These are phyloP conservation scores for Globisporangium sylvaticum DNA, from an alignment of 352 stramenopile species.

Conservation along the genomic window DNA sequence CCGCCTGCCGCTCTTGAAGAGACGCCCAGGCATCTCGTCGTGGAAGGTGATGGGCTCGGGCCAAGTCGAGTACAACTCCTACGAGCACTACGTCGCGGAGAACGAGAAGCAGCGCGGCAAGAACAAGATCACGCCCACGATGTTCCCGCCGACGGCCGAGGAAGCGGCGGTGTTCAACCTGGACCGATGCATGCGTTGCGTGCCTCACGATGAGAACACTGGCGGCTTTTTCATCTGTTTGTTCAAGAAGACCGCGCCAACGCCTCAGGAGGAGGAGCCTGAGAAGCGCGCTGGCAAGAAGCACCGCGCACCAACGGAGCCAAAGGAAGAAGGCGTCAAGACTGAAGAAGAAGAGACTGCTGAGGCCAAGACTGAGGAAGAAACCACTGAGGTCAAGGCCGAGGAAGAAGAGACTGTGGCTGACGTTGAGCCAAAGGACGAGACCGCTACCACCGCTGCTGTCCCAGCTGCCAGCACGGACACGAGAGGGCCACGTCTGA, in stretches of 20 bases:
- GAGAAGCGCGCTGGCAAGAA: conserved; percentile 18
- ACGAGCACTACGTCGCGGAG: conserved; percentile 56
- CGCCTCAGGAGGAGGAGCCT: conserved; percentile 28
- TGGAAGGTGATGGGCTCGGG: conserved; percentile 94
- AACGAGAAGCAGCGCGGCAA: conserved; percentile 63
- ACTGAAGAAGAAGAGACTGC: conserved; percentile 17
- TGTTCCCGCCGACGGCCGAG: conserved; percentile 87
- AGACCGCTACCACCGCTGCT: background rate
- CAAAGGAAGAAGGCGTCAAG: conserved; percentile 11
- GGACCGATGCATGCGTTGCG: conserved; percentile 94
- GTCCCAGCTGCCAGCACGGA: background rate
- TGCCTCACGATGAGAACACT: conserved; percentile 98
- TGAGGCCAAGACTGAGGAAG: conserved; percentile 3
- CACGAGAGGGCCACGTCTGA: conserved; percentile 8
- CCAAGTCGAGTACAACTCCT: conserved; percentile 74
- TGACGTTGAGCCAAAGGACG: conserved; percentile 16
- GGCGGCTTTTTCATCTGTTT: conserved; percentile 99
- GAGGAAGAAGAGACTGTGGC: conserved; percentile 3
- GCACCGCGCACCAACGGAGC: conserved; percentile 19
- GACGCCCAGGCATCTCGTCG: conserved; percentile 77
- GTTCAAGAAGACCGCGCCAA: conserved; percentile 88
- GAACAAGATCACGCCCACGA: conserved; percentile 78
- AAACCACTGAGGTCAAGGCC: background rate
- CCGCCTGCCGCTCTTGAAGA: conserved; percentile 79
- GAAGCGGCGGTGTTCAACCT: conserved; percentile 80